Evolutionary conservation across 2,329 filamentous ascomycete genomes (phyloP).

Genomic region (Helotiales sp.): DNA sequence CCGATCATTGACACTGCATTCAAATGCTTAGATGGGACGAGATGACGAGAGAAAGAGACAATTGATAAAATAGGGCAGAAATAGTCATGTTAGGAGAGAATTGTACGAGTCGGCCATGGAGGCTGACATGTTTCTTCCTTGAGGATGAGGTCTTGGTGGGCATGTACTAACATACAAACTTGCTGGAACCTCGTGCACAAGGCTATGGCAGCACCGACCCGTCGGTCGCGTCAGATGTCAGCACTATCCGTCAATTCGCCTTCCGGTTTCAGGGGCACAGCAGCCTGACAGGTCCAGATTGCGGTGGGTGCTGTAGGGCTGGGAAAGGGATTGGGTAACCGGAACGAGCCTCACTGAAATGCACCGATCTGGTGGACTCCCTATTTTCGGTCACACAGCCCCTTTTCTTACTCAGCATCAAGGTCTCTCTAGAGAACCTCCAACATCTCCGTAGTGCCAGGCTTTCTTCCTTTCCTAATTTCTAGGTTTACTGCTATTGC

Average conservation of each 20-base stretch:
- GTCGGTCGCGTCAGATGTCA: too few species aligned
- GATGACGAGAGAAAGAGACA: background rate
- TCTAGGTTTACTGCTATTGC: too few species aligned
- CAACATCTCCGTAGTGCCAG: too few species aligned
- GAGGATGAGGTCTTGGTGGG: background rate
- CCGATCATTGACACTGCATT: slow-evolving; percentile 2
- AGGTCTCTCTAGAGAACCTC: too few species aligned
- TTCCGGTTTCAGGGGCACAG: background rate
- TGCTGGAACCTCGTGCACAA: background rate
- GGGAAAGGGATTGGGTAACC: background rate
- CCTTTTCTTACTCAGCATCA: background rate
- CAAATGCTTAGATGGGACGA: slow-evolving; percentile 1
- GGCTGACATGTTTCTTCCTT: background rate
- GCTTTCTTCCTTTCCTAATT: too few species aligned
- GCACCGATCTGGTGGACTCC: background rate
- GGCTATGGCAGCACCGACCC: background rate
- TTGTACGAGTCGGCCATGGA: background rate
- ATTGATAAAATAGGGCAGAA: background rate
- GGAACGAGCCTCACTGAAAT: background rate
- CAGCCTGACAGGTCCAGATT: background rate
- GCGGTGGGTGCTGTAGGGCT: background rate
- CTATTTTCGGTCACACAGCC: background rate
- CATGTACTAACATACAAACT: too few species aligned
- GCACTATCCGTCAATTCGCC: too few species aligned
- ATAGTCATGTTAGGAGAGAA: background rate